Evolutionary conservation across 371 early-diverging fungal species (phyloP), one percentile per base, ranked within the genome.

Genomic region (Syncephalastrum contaminatum): DNA sequence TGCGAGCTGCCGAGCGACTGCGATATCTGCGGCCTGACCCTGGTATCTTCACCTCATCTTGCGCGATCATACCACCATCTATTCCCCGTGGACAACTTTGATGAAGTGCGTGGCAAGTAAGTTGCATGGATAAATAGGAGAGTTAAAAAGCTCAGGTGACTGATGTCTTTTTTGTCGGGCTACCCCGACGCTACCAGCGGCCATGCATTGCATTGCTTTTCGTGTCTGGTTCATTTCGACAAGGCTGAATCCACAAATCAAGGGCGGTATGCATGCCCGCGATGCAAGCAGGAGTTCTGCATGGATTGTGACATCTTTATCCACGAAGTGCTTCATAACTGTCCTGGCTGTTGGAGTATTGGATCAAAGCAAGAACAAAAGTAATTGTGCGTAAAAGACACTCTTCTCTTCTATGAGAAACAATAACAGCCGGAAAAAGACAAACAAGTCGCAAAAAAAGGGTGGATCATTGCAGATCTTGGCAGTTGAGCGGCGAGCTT

Each of bases 31-130:
- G 86, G 84, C 0, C 75, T 98, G 55, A 90, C 94, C 0, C 66
- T 98, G 27, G 93, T 97, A 1, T 92, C 96, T 7, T 89, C 90
- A 30, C 96, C 97, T 15, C 88, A 94, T 70, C 63, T 98, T 51
- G 97, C 97, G 4, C 62, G 97, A 51, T 93, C 94, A n/a, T 96
- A 96, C 65, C 97, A 95, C 59, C 96, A 97, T 55, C 75, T 98
- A 51, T 97, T 97, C 64, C 97, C 98, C 4, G 87, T 92, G 13
- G 84, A 85, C 57, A 87, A 86, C 52, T 86, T 83, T 71, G 67
- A 81, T 41, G 86, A 86, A 59, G 66, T 84, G 27, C 67, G 70
- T 4, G 48, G 39, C 39, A 67, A 62, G 75, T 69, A 74, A 58
- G 51, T 30, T 30, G 36, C 36, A 30, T 30, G 2, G 20, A 18